Evolutionary conservation across 2,329 filamentous ascomycete species (phyloP).

Genomic region (Venturia oleaginea): DNA sequence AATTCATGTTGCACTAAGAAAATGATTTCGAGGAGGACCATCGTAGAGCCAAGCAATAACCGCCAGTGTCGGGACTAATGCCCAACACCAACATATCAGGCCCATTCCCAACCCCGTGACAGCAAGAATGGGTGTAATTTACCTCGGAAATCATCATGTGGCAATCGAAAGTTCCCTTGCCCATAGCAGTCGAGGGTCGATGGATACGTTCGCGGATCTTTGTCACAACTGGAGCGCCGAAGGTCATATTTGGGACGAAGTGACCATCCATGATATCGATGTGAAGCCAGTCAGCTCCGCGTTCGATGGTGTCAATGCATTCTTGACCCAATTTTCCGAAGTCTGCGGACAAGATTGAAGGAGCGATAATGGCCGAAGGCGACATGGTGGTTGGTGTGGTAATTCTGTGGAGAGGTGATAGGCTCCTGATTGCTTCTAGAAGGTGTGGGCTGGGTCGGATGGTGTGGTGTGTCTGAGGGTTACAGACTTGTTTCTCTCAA

Average conservation of each 20-base stretch:
- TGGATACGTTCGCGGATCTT: constrained; percentile 86
- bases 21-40: not conserved
- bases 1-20: not conserved
- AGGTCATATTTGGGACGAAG: constrained; percentile 97
- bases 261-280: constrained; percentile 98
- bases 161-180: constrained; percentile 93
- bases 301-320: constrained; percentile 69
- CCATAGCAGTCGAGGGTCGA: constrained; percentile 57
- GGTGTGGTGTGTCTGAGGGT: not conserved
- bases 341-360: constrained; percentile 96
- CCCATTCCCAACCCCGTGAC: not conserved
- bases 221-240: constrained; percentile 88
- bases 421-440: not conserved
- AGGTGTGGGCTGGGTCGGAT: not conserved
- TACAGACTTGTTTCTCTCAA: not conserved
- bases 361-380: constrained; percentile 87
- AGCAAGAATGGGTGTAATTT: constrained; percentile 21
- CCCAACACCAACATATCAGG: not conserved
- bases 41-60: not conserved
- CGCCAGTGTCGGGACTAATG: not conserved
- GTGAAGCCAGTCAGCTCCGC: constrained; percentile 63
- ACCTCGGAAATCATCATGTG: constrained; percentile 99
- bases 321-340: constrained; percentile 82
- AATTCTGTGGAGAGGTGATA: not conserved
- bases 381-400: constrained; percentile 51